Conservation (phyloP, 257 asterid species). For the Oldenlandia corymbosa region DNA sequence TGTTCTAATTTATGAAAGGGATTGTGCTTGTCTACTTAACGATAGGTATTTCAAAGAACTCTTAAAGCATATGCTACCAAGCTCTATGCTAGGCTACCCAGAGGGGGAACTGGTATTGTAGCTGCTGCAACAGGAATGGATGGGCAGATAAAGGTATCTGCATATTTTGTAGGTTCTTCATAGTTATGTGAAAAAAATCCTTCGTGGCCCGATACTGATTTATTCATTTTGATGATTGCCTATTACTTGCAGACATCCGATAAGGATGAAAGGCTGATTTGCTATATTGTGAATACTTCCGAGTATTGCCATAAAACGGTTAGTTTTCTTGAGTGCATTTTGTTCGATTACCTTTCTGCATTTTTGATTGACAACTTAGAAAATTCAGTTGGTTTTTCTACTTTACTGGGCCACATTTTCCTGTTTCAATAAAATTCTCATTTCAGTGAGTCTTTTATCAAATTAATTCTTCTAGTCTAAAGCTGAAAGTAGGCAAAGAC, state of each 20-base stretch:
- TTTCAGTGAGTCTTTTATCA: neutral
- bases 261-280: conserved; percentile 87
- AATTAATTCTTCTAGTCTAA: neutral
- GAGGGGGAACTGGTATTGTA: conserved; percentile 96
- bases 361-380: too few relatives aligned
- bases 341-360: too few relatives aligned
- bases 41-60: conserved; percentile 54
- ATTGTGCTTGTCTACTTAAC: conserved; percentile 8
- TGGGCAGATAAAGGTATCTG: conserved; percentile 86
- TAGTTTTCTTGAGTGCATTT: conserved; percentile 28
- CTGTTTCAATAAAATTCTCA: neutral
- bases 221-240: conserved; percentile 16
- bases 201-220: neutral
- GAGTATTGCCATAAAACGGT: conserved; percentile 99
- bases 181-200: conserved; percentile 1
- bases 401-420: neutral
- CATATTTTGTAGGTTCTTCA: neutral
- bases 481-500: neutral
- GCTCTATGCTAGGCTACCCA: conserved; percentile 83
- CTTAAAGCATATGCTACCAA: conserved; percentile 95
- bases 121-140: conserved; percentile 99
- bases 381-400: neutral
- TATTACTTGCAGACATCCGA: conserved; percentile 78
- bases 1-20: neutral
- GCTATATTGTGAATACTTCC: conserved; percentile 96